Conservation (phyloP, 495 filamentous ascomycete genomes). For the Parachaetomium inaequale region DNA sequence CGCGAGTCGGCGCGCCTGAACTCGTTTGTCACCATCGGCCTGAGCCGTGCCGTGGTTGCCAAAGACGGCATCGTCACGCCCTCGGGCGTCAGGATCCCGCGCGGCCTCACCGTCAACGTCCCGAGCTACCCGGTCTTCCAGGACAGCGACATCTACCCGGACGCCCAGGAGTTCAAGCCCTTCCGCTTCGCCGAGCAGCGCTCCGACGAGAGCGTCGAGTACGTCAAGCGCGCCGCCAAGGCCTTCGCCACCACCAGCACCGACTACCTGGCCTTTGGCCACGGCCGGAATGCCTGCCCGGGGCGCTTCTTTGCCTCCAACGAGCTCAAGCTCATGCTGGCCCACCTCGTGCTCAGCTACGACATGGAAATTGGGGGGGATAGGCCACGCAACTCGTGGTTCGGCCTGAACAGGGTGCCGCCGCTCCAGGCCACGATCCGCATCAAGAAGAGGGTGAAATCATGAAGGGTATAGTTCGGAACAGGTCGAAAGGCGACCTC, state of each 20-base stretch:
- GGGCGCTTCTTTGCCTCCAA: constrained; percentile 43
- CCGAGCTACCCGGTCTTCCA: constrained; percentile 26
- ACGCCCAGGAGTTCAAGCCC: constrained; percentile 25
- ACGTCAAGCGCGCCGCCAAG: constrained; percentile 33
- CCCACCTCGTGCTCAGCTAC: constrained; percentile 39
- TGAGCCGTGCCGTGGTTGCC: constrained; percentile 30
- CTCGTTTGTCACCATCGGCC: constrained; percentile 31
- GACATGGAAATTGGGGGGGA: constrained; percentile 32
- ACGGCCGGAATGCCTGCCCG: constrained; percentile 39
- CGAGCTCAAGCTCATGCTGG: constrained; percentile 43
- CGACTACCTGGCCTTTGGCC: constrained; percentile 37
- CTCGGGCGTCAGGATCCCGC: constrained; percentile 28
- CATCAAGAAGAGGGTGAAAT: constrained; percentile 31
- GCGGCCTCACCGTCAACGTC: constrained; percentile 17
- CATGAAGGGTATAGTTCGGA: neutral
- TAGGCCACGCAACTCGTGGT: constrained; percentile 34
- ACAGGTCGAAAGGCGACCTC: too few relatives aligned
- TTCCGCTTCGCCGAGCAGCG: constrained; percentile 28
- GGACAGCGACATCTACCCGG: constrained; percentile 23
- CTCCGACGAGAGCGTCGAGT: constrained; percentile 22
- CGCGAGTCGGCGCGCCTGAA: constrained; percentile 37
- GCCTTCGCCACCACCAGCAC: constrained; percentile 33
- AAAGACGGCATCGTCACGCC: constrained; percentile 36
- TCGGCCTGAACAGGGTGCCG: constrained; percentile 31
- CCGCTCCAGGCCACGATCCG: constrained; percentile 38